Percentiles rank a stretch among this genome's conserved stretches.
phyloP scores from a whole-genome alignment of 305 asterid genomes.

The Fraxinus sp. region DNA sequence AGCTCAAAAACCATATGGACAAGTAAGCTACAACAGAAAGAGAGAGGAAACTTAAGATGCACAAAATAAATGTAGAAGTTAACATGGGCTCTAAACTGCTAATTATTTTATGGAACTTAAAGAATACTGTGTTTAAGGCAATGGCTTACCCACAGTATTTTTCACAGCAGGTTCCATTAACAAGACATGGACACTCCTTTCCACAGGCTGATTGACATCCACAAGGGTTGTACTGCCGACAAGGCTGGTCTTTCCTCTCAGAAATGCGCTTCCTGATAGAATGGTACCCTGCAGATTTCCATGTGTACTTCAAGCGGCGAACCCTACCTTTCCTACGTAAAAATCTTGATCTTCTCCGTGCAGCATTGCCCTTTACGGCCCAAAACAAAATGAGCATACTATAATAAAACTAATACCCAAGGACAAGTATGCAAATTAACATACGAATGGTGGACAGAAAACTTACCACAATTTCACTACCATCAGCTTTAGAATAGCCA shows the following conservation, averaged over 20 bases:
- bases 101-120: neutral
- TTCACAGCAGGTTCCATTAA: conserved; percentile 87
- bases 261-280: conserved; percentile 82
- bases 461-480: conserved; percentile 59
- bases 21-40: conserved; percentile 1
- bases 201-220: conserved; percentile 90
- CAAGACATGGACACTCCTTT: conserved; percentile 83
- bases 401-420: conserved; percentile 18
- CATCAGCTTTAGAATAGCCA: conserved; percentile 64
- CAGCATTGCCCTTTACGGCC: conserved; percentile 78
- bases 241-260: conserved; percentile 88
- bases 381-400: conserved; percentile 14
- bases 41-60: neutral
- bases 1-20: conserved; percentile 16
- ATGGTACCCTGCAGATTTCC: conserved; percentile 90
- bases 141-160: conserved; percentile 88
- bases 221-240: conserved; percentile 91
- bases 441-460: too few relatives aligned
- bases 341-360: conserved; percentile 79
- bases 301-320: conserved; percentile 84
- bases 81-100: conserved; percentile 10
- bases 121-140: conserved; percentile 13
- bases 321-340: conserved; percentile 86
- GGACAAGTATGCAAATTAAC: conserved; percentile 19
- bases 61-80: conserved; percentile 10